phyloP scores from a whole-genome alignment of 257 asterid species.

The Solanum gracilifrons region DNA sequence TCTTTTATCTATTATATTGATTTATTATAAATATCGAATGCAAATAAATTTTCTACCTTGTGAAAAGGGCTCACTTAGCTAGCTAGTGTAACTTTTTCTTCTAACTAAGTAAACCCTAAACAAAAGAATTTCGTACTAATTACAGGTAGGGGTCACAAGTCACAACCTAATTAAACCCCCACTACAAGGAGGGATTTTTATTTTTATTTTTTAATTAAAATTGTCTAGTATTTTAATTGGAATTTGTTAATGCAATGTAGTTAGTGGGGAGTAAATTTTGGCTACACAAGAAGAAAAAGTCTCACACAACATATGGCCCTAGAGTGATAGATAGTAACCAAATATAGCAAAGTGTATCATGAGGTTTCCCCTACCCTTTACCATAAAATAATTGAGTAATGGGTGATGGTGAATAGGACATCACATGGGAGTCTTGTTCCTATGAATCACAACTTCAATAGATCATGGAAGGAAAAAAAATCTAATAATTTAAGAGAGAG shows the following conservation, averaged over 20 bases:
- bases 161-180: neutral
- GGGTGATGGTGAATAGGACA: slow-evolving; percentile 15
- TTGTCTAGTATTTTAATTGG: neutral
- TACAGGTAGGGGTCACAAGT: neutral
- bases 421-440: slow-evolving; percentile 37
- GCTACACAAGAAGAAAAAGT: neutral
- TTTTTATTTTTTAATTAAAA: neutral
- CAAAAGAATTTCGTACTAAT: neutral
- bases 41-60: neutral
- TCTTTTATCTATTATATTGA: neutral
- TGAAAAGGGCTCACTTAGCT: neutral
- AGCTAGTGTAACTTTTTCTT: neutral
- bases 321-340: neutral
- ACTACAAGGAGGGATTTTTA: neutral
- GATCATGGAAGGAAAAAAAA: neutral
- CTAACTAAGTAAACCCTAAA: neutral
- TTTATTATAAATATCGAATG: neutral
- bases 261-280: neutral
- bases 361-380: slow-evolving; percentile 14
- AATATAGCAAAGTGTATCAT: slow-evolving; percentile 11
- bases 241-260: neutral
- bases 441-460: slow-evolving; percentile 3
- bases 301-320: slow-evolving; percentile 3
- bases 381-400: slow-evolving; percentile 24
- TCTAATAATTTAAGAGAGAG: slow-evolving; percentile 16